Evolutionary conservation across 345 rosid genomes (phyloP), one percentile per base, ranked within the genome.

Genomic region (Populus davidiana): DNA sequence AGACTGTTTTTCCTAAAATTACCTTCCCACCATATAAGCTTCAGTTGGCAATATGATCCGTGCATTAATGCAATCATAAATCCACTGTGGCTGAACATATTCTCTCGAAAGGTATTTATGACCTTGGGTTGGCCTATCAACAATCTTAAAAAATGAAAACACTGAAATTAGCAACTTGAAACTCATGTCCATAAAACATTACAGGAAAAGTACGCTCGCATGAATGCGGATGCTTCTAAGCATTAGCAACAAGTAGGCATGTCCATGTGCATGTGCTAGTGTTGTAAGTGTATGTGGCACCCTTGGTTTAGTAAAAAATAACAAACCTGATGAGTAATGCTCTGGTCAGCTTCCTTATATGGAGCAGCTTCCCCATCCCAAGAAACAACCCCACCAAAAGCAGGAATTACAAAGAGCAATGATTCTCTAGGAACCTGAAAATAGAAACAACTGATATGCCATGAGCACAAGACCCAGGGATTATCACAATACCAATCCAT

Each of bases 301-400:
- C 27, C 16, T 3, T 64, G 17, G 14, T 13, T 20, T 8, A 21
- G 50, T 47, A 36, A 66, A 41, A 67, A 69, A 36, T 21, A 73
- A 81, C 85, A 75, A 83, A 95, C 99, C 93, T 93, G 99, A 85
- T 93, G 90, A 80, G 98, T 91, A 66, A 93, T 93, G 87, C 90
- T 88, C 78, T 90, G 91, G 80, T 95, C 96, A 78, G 87, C 82
- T 79, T 93, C 97, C 62, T 71, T 75, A 56, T 88, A 95, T 11
- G 98, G 98, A 31, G 98, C 97, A 23, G 90, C 99, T 72, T 91
- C 96, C 65, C 99, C 97, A 70, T 92, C 98, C 99, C 99, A 93
- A 78, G 99, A 93, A 75, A 93, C 96, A 76, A 78, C 76, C 69
- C 99, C 99, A 27, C 99, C 99, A 84, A 93, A 95, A 80, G 99